Evolutionary conservation across 495 filamentous ascomycete genomes (phyloP).

Genomic region (Penicillium samsonianum): DNA sequence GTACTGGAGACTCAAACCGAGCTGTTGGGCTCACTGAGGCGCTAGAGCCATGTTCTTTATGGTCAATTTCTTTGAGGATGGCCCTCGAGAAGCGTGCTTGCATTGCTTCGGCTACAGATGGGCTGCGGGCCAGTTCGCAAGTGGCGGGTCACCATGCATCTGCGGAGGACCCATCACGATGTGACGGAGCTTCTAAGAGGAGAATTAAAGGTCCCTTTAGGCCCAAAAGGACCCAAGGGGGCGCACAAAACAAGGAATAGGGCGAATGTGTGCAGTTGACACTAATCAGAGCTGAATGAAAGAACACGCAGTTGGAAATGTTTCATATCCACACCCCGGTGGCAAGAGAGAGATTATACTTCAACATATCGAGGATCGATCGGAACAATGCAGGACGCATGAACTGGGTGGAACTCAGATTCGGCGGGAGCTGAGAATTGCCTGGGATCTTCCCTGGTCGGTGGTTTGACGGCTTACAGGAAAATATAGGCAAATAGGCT

Average conservation of each 20-base stretch:
- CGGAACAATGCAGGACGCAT: conserved; percentile 19
- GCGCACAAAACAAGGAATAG: conserved; percentile 1
- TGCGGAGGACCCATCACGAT: conserved; percentile 34
- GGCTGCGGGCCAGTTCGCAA: conserved; percentile 38
- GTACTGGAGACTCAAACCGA: conserved; percentile 2
- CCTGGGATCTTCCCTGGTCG: conserved; percentile 24
- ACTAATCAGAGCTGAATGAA: conserved; percentile 6
- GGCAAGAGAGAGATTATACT: conserved; percentile 7
- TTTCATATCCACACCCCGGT: not conserved
- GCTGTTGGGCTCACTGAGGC: conserved; percentile 3
- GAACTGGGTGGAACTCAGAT: conserved; percentile 16
- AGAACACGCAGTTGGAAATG: not conserved
- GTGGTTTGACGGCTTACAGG: conserved; percentile 10
- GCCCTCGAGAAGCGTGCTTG: conserved; percentile 14
- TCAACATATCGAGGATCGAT: conserved; percentile 11
- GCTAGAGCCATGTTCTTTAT: conserved; percentile 15
- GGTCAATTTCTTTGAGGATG: conserved; percentile 8
- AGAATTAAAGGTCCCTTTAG: not conserved
- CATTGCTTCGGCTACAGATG: conserved; percentile 24
- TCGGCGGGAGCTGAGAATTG: conserved; percentile 15
- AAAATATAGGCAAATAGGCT: not conserved
- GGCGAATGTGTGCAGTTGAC: not conserved
- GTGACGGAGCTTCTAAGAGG: conserved; percentile 27
- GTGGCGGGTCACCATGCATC: conserved; percentile 44
- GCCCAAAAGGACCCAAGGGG: not conserved